Conservation (phyloP, 164 flowering plant species). For the Chimonanthus salicifolius region DNA sequence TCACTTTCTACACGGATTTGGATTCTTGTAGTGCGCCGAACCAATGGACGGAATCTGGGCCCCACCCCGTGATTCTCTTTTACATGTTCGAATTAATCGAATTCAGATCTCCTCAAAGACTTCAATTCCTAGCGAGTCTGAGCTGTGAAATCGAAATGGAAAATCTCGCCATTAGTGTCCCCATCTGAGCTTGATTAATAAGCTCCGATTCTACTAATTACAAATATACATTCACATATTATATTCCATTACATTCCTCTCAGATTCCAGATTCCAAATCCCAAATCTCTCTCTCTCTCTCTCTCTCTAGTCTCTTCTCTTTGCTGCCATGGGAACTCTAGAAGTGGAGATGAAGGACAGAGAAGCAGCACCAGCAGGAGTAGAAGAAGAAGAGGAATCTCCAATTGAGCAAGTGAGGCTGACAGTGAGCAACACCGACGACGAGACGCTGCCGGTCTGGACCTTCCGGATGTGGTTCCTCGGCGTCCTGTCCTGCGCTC, state of each 20-base stretch:
- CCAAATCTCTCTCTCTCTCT: neutral
- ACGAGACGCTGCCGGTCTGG: constrained; percentile 79
- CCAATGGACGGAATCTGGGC: too few species aligned
- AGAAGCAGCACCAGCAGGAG: too few species aligned
- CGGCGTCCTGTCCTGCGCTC: constrained; percentile 57
- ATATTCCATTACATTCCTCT: too few species aligned
- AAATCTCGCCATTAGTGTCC: neutral
- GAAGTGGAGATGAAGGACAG: neutral
- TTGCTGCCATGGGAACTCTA: constrained; percentile 7
- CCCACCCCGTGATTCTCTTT: too few species aligned
- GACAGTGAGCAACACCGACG: constrained; percentile 78
- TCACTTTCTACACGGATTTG: too few species aligned
- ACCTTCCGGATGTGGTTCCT: constrained; percentile 91
- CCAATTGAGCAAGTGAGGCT: constrained; percentile 80
- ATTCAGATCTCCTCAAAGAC: too few species aligned
- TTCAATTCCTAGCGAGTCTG: too few species aligned
- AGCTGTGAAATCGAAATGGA: too few species aligned
- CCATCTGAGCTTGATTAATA: neutral
- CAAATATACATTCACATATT: too few species aligned
- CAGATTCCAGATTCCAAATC: neutral
- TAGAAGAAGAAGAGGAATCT: constrained; percentile 53
- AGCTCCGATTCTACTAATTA: neutral
- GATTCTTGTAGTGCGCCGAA: too few species aligned
- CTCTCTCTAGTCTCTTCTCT: too few species aligned
- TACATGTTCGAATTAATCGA: too few species aligned